Percentiles rank a stretch among this genome's conserved stretches.
phyloP scores from a whole-genome alignment of 495 filamentous ascomycete genomes.

The Parathielavia appendiculata region DNA sequence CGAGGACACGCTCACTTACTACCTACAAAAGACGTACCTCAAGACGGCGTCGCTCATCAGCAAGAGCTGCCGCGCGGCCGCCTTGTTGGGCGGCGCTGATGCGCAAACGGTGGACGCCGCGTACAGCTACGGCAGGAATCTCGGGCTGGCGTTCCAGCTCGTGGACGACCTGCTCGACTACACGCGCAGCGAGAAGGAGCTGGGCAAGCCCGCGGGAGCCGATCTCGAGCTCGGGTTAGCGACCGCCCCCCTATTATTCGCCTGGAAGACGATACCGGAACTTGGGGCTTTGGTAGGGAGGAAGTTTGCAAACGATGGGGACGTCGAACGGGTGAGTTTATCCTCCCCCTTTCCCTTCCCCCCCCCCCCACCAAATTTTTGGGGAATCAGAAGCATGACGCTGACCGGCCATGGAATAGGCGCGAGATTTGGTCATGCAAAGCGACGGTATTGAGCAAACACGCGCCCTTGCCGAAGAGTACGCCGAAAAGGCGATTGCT shows the following conservation, averaged over 20 bases:
- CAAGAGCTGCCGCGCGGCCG: conserved; percentile 88
- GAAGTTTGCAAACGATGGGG: conserved; percentile 78
- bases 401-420: conserved; percentile 47
- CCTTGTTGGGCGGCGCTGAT: conserved; percentile 73
- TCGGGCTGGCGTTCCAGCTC: conserved; percentile 94
- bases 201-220: conserved; percentile 92
- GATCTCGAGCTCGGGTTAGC: conserved; percentile 91
- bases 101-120: conserved; percentile 81
- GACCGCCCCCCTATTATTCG: conserved; percentile 92
- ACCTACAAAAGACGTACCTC: conserved; percentile 97
- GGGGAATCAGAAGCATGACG: neutral
- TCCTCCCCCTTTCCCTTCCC: too few species aligned
- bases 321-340: conserved; percentile 70
- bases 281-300: conserved; percentile 84
- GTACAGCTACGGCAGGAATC: conserved; percentile 84
- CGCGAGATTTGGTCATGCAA: conserved; percentile 71
- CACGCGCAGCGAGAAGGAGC: conserved; percentile 72
- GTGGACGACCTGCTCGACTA: conserved; percentile 99
- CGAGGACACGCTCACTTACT: conserved; percentile 83
- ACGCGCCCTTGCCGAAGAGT: conserved; percentile 79
- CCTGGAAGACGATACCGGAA: conserved; percentile 85
- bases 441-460: conserved; percentile 90
- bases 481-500: conserved; percentile 78
- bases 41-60: conserved; percentile 94
- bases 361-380: neutral